A percentile compares a stretch with the other conserved stretches of the same genome.
Conservation (phyloP, 495 filamentous ascomycete species). For the Cetradonia linearis region DNA sequence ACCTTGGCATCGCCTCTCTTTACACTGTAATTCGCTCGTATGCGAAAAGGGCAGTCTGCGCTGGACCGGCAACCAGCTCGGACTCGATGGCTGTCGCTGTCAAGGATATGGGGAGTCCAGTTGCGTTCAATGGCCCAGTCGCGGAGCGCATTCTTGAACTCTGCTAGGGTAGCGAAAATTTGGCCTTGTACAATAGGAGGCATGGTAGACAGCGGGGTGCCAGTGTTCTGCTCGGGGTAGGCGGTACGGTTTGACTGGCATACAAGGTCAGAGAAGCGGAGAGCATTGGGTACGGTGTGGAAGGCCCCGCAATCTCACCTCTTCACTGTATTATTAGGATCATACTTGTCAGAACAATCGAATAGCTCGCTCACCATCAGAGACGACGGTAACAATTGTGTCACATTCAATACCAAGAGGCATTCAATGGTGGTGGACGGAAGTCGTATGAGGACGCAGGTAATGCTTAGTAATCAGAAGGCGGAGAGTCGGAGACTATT, state of each 20-base stretch:
- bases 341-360: not conserved
- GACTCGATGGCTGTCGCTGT: slow-evolving; percentile 33
- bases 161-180: slow-evolving; percentile 30
- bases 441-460: not conserved
- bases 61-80: slow-evolving; percentile 33
- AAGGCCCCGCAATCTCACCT: not conserved
- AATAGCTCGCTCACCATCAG: not conserved
- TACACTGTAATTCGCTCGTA: slow-evolving; percentile 32
- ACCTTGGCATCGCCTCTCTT: slow-evolving; percentile 30
- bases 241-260: slow-evolving; percentile 12
- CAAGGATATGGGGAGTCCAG: slow-evolving; percentile 35
- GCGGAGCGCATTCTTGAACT: slow-evolving; percentile 34
- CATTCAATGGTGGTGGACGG: not conserved
- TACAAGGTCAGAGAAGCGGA: slow-evolving; percentile 12
- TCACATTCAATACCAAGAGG: not conserved
- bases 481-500: not conserved
- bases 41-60: slow-evolving; percentile 32
- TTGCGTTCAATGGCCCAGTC: slow-evolving; percentile 35
- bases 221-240: slow-evolving; percentile 2
- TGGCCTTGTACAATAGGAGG: slow-evolving; percentile 30
- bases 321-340: not conserved
- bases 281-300: slow-evolving; percentile 6
- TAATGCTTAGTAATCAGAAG: not conserved
- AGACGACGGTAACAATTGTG: not conserved
- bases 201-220: slow-evolving; percentile 21